These are phyloP conservation scores for Venturia asperata DNA, from an alignment of 2,329 filamentous ascomycete genomes.

Conservation along the genomic window DNA sequence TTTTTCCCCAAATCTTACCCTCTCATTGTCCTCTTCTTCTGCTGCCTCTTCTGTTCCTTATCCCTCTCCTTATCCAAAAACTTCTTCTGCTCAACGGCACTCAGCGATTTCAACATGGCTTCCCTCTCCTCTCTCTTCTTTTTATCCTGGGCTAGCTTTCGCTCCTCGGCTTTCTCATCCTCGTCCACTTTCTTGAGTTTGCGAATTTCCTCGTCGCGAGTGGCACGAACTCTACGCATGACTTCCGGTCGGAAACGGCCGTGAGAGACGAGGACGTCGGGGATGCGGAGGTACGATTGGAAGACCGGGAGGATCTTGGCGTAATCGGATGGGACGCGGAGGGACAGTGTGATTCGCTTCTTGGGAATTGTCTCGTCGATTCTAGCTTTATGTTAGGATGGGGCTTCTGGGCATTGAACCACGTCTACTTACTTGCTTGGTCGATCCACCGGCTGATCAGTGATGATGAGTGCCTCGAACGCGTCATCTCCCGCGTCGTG, in stretches of 20 bases:
- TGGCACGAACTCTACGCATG: conserved; percentile 69
- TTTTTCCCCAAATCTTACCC: conserved; percentile 1
- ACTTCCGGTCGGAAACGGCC: conserved; percentile 88
- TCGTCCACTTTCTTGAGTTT: conserved; percentile 75
- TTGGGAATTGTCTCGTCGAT: conserved; percentile 75
- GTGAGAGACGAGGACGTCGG: conserved; percentile 67
- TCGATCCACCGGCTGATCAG: conserved; percentile 82
- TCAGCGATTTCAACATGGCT: conserved; percentile 63
- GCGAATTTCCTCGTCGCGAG: conserved; percentile 71
- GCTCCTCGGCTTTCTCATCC: conserved; percentile 58
- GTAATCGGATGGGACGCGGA: conserved; percentile 56
- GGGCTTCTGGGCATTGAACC: neutral
- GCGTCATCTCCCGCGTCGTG: conserved; percentile 75
- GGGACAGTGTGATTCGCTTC: conserved; percentile 77
- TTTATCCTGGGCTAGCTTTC: conserved; percentile 49
- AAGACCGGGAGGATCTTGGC: conserved; percentile 65
- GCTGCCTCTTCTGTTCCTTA: conserved; percentile 37
- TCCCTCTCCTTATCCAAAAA: conserved; percentile 79
- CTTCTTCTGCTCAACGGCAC: conserved; percentile 48
- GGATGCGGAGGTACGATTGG: conserved; percentile 72
- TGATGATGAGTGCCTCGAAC: conserved; percentile 74
- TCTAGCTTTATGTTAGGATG: conserved; percentile 37
- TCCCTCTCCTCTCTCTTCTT: conserved; percentile 73
- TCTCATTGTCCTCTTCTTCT: conserved; percentile 21
- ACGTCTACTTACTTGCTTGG: conserved; percentile 62